Evolutionary conservation across 805 yeast genomes (phyloP).

Genomic region (Scheffersomyces amazonensis): DNA sequence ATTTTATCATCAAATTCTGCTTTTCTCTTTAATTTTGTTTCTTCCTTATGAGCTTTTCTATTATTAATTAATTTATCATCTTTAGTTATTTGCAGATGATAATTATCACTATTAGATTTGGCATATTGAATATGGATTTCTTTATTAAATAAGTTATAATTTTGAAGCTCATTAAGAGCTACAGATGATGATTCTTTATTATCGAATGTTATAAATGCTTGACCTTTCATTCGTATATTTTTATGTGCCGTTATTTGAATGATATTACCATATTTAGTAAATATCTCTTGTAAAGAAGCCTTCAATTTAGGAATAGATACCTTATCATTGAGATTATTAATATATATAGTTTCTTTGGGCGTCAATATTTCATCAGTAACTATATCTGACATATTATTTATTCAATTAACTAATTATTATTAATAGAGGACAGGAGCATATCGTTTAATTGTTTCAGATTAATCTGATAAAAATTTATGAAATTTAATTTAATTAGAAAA

Average conservation of each 20-base stretch:
- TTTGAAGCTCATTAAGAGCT: constrained; percentile 45
- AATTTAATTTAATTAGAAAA: too few relatives aligned
- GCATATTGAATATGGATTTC: constrained; percentile 47
- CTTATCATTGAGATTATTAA: constrained; percentile 72
- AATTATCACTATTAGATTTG: constrained; percentile 42
- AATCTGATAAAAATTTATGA: too few relatives aligned
- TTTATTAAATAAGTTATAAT: constrained; percentile 42
- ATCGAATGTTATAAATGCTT: constrained; percentile 70
- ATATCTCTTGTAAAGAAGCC: constrained; percentile 37
- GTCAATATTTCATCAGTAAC: not conserved
- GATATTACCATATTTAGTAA: constrained; percentile 46
- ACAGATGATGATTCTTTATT: constrained; percentile 37
- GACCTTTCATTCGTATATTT: constrained; percentile 71
- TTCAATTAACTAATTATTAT: too few relatives aligned
- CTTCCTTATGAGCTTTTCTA: constrained; percentile 14
- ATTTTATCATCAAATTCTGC: constrained; percentile 7
- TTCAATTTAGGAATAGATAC: constrained; percentile 53
- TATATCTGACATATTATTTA: too few relatives aligned
- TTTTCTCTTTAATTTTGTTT: constrained; percentile 15
- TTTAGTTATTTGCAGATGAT: constrained; percentile 9
- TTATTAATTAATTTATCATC: constrained; percentile 16
- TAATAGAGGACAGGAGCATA: too few relatives aligned
- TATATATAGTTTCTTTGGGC: constrained; percentile 45
- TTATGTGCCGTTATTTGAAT: constrained; percentile 53
- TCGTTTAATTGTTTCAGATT: too few relatives aligned